phyloP scores from a whole-genome alignment of 306 rosid genomes.

The Prunus mume region DNA sequence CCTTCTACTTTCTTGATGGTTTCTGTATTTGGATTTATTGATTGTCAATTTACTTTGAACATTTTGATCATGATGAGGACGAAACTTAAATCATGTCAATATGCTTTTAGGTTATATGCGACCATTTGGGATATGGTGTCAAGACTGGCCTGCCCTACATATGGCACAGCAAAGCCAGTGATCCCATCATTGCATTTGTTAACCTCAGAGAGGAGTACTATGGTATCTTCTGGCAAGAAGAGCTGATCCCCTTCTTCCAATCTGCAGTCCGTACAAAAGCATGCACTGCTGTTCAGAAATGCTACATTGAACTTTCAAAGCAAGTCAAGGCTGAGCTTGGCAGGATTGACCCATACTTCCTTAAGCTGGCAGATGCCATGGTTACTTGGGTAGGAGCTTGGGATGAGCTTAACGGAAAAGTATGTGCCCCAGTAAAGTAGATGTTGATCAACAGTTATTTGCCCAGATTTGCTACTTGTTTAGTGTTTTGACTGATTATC shows the following conservation, averaged over 20 bases:
- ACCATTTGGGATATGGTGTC: conserved; percentile 76
- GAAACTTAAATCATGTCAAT: not conserved
- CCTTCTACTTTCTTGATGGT: not conserved
- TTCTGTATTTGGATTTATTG: not conserved
- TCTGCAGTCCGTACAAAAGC: conserved; percentile 54
- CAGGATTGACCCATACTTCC: conserved; percentile 55
- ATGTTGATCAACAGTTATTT: not conserved
- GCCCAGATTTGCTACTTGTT: not conserved
- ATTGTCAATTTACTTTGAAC: not conserved
- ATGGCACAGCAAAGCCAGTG: conserved; percentile 96
- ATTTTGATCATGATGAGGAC: not conserved
- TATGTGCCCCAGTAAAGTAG: conserved; percentile 42
- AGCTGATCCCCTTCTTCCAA: conserved; percentile 79
- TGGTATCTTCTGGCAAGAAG: conserved; percentile 92
- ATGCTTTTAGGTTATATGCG: conserved; percentile 64
- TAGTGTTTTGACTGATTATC: not conserved
- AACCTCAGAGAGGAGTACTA: conserved; percentile 83
- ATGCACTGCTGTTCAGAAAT: conserved; percentile 64
- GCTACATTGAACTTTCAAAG: conserved; percentile 86
- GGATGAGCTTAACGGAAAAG: conserved; percentile 60
- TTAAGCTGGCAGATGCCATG: conserved; percentile 83
- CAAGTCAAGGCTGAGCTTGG: conserved; percentile 72
- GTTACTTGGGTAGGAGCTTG: conserved; percentile 92
- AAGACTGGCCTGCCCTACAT: conserved; percentile 92
- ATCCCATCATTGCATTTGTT: conserved; percentile 47